Conservation (phyloP, 371 early-diverging fungal species). For the Massospora cicadina region DNA sequence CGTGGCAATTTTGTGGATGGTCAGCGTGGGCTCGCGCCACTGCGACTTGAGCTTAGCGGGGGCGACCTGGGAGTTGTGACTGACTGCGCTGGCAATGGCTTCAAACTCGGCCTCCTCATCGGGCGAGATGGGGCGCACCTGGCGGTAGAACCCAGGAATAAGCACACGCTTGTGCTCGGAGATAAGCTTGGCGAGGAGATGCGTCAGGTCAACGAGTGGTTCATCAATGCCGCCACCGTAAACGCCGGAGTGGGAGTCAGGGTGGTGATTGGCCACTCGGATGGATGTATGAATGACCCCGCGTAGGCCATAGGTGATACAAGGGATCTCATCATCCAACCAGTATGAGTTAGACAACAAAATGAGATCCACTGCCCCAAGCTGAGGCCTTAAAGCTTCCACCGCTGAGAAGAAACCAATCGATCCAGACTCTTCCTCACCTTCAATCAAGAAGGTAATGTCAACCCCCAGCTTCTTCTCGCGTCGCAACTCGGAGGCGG, state of each 20-base stretch:
- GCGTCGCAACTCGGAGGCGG: constrained; percentile 45
- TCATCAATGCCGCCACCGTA: constrained; percentile 71
- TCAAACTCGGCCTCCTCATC: constrained; percentile 28
- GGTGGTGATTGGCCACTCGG: constrained; percentile 30
- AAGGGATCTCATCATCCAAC: constrained; percentile 88
- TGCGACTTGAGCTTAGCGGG: constrained; percentile 44
- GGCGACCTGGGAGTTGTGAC: constrained; percentile 19
- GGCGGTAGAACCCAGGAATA: constrained; percentile 51
- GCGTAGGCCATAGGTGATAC: constrained; percentile 92
- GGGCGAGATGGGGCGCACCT: constrained; percentile 27
- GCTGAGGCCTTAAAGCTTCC: constrained; percentile 28
- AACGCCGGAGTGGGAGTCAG: constrained; percentile 67
- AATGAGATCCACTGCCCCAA: constrained; percentile 48
- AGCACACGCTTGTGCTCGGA: constrained; percentile 35
- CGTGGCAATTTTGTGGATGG: constrained; percentile 60
- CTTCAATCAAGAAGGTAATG: constrained; percentile 64
- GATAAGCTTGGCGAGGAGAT: constrained; percentile 34
- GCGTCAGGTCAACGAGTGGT: constrained; percentile 53
- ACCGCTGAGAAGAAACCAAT: constrained; percentile 47
- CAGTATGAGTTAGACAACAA: constrained; percentile 58
- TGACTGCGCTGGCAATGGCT: neutral
- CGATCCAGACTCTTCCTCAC: constrained; percentile 69
- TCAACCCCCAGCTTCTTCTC: constrained; percentile 39
- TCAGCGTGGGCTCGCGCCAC: constrained; percentile 62
- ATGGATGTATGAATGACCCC: constrained; percentile 59